phyloP scores from a whole-genome alignment of 139 green algal genomes.

The Micractinium sp. region DNA sequence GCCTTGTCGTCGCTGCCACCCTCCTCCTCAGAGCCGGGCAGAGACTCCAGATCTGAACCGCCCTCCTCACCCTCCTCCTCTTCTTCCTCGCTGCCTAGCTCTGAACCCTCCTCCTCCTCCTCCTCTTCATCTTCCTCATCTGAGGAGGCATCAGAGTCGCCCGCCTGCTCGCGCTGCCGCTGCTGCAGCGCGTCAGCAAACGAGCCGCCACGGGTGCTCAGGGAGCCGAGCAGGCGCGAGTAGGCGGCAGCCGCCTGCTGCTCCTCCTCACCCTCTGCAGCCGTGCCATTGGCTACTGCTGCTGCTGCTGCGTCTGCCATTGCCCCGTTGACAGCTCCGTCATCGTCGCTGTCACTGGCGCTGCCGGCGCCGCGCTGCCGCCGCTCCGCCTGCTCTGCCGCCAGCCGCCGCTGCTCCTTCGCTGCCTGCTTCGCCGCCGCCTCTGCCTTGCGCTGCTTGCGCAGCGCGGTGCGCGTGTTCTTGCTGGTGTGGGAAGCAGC shows the following conservation, averaged over 20 bases:
- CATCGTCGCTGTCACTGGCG: slow-evolving; percentile 17
- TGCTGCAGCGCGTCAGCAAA: slow-evolving; percentile 31
- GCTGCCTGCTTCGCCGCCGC: neutral
- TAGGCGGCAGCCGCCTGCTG: slow-evolving; percentile 14
- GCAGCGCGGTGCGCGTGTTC: slow-evolving; percentile 34
- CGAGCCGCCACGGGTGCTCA: slow-evolving; percentile 3
- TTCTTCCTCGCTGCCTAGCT: neutral
- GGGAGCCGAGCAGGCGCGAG: slow-evolving; percentile 28
- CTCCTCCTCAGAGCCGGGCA: neutral
- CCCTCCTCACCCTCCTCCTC: neutral
- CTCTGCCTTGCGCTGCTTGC: slow-evolving; percentile 38
- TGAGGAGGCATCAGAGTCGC: slow-evolving; percentile 15
- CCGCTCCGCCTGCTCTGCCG: neutral
- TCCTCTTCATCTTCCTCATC: slow-evolving; percentile 4
- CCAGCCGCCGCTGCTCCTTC: neutral
- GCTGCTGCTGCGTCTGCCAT: neutral
- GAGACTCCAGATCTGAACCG: neutral
- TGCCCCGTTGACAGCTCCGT: neutral
- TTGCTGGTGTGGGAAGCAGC: slow-evolving; percentile 3
- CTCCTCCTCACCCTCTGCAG: neutral
- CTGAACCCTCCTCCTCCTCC: neutral
- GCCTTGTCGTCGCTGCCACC: neutral
- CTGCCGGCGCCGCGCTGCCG: neutral
- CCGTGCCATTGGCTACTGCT: neutral
- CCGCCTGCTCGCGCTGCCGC: slow-evolving; percentile 42